Evolutionary conservation across 2,329 filamentous ascomycete genomes (phyloP).

Genomic region (Bipolaris gigantea): DNA sequence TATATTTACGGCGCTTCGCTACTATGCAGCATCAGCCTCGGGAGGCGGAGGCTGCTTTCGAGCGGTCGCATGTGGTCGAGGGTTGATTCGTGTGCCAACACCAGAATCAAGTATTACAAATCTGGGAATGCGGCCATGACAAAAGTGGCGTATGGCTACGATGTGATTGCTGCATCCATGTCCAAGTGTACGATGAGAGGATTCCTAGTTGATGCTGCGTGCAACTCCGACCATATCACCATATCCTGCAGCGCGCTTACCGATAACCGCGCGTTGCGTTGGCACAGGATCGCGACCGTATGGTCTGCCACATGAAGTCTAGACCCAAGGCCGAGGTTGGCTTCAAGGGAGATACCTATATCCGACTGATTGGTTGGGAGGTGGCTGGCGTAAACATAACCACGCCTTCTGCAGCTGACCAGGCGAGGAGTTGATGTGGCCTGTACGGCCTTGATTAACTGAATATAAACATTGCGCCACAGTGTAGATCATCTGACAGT

Average conservation of each 20-base stretch:
- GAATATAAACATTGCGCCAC: neutral
- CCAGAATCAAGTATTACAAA: too few species aligned
- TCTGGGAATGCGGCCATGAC: too few species aligned
- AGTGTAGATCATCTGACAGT: neutral
- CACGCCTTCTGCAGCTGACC: neutral
- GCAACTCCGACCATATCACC: neutral
- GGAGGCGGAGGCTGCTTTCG: too few species aligned
- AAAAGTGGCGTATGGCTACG: too few species aligned
- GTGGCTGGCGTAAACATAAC: neutral
- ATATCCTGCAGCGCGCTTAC: neutral
- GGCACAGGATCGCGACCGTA: neutral
- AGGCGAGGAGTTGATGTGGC: neutral
- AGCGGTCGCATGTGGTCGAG: too few species aligned
- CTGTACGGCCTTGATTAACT: neutral
- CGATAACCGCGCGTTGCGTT: neutral
- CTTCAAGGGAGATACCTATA: neutral
- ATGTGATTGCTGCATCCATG: too few species aligned
- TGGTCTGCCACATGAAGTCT: neutral
- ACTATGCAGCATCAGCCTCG: too few species aligned
- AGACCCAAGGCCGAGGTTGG: slow-evolving; percentile 2
- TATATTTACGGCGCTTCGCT: too few species aligned
- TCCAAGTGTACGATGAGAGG: too few species aligned
- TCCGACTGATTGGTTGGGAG: neutral
- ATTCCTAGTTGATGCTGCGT: neutral
- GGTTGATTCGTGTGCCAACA: too few species aligned